phyloP scores from a whole-genome alignment of 108 stramenopile genomes.

The Asterionellopsis glacialis region DNA sequence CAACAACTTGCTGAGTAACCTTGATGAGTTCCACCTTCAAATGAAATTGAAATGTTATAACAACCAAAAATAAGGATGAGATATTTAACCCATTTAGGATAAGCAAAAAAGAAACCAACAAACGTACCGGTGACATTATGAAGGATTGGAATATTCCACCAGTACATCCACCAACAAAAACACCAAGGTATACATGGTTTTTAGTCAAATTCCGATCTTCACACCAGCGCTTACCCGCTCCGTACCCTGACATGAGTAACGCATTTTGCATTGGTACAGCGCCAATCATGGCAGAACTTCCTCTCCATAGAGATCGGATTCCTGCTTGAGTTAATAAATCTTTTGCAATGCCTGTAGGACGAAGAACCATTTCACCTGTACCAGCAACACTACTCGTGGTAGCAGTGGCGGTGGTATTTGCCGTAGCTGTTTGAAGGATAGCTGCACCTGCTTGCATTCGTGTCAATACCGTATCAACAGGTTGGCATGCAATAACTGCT shows the following conservation, averaged over 20 bases:
- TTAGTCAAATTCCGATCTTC: slow-evolving; percentile 1
- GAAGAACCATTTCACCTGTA: too few species aligned
- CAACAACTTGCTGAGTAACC: slow-evolving; percentile 61
- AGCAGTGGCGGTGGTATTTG: neutral
- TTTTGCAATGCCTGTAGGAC: slow-evolving; percentile 3
- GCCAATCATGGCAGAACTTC: slow-evolving; percentile 73
- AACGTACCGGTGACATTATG: slow-evolving; percentile 65
- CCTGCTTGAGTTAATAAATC: slow-evolving; percentile 43
- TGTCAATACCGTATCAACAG: slow-evolving; percentile 77
- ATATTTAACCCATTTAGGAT: too few species aligned
- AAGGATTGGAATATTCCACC: slow-evolving; percentile 81
- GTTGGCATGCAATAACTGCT: slow-evolving; percentile 64
- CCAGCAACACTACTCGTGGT: neutral
- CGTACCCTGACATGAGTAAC: slow-evolving; percentile 82
- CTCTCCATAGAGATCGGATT: slow-evolving; percentile 56
- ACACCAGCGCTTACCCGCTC: slow-evolving; percentile 60
- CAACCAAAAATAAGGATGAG: too few species aligned
- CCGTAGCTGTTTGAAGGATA: slow-evolving; percentile 8
- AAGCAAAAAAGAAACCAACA: too few species aligned
- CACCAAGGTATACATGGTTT: slow-evolving; percentile 28
- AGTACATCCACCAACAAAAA: slow-evolving; percentile 78
- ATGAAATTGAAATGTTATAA: too few species aligned
- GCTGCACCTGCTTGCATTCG: slow-evolving; percentile 53
- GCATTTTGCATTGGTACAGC: slow-evolving; percentile 84
- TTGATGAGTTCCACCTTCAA: slow-evolving; percentile 55